These are phyloP conservation scores for Filosporella fistucella DNA, from an alignment of 495 filamentous ascomycete genomes.

Conservation along the genomic window DNA sequence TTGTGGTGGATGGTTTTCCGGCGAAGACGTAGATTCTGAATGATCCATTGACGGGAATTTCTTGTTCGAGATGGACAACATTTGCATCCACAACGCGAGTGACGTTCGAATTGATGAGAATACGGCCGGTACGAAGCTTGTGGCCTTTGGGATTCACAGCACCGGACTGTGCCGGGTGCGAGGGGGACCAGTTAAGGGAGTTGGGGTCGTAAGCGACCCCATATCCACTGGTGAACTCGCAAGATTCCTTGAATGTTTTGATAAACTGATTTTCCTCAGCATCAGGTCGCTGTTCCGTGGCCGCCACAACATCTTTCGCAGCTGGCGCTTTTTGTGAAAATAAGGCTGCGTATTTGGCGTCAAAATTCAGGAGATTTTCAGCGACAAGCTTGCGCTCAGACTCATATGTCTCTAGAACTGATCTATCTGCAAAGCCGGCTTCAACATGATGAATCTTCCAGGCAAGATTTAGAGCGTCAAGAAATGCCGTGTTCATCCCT, in stretches of 20 bases:
- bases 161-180: conserved; percentile 64
- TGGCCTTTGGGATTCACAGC: conserved; percentile 60
- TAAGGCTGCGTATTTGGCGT: conserved; percentile 64
- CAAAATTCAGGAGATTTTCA: conserved; percentile 66
- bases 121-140: conserved; percentile 61
- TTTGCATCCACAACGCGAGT: conserved; percentile 83
- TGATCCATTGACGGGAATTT: conserved; percentile 79
- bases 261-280: conserved; percentile 63
- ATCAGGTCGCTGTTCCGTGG: conserved; percentile 23
- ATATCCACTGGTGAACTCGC: conserved; percentile 66
- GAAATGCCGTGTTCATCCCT: conserved; percentile 82
- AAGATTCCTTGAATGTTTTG: conserved; percentile 65
- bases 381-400: conserved; percentile 66
- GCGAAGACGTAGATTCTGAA: conserved; percentile 84
- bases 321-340: conserved; percentile 57
- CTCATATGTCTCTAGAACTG: conserved; percentile 67
- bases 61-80: conserved; percentile 82
- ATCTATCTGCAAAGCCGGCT: conserved; percentile 50
- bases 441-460: conserved; percentile 80
- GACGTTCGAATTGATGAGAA: conserved; percentile 70
- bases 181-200: conserved; percentile 56
- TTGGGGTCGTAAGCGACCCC: conserved; percentile 65
- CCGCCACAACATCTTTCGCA: conserved; percentile 43
- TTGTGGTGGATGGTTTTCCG: conserved; percentile 56
- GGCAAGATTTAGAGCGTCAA: conserved; percentile 75